Evolutionary conservation across 805 yeast species (phyloP), one percentile per base, ranked within the genome.

Genomic region (Candida verbasci): DNA sequence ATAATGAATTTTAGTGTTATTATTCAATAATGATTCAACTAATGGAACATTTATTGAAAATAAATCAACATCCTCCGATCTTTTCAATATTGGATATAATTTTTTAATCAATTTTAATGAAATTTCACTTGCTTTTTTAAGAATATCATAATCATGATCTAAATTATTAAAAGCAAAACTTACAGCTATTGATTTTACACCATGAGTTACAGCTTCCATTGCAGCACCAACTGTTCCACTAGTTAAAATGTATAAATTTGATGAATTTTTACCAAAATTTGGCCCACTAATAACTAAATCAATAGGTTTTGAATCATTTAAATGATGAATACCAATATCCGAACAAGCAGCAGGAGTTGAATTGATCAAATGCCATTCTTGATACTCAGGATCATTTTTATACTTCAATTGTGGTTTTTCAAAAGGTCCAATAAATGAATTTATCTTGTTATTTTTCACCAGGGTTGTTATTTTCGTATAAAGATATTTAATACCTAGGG

Each of bases 141-240:
- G 54, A 8, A 75, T 60, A 12, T 60, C 58, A 26, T 68, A 63
- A 39, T 73, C 69, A 41, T 80, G 80, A 14, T 64, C 57, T 31
- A 72, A 60, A 18, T 65, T 57, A 37, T 72, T 76, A 53, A 82
- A 93, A n/a, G 95, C 93, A 69, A 78, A 91, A 24, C 95, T 84
- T 23, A 93, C 50, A 2, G 95, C 97, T 44, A 93, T 71, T 4
- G 96, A 66, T 46, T 70, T 80, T 21, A 78, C 76, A 0, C 80
- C 82, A 38, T 72, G 76, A 28, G 89, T 75, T 2, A 83, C 85
- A 1, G 89, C 94, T 62, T 93, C 98, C 87, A 89, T 76, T 1
- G 97, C 93, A 3, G 96, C 97, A 17, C 98, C 98, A 12, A 93
- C 82, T 2, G 98, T 93, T 10, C 98, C 98, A 47, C 94, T 82